Evolutionary conservation across 1,284 basidiomycete genomes (phyloP), one percentile per base, ranked within the genome.

Genomic region (Ganoderma multipileum): DNA sequence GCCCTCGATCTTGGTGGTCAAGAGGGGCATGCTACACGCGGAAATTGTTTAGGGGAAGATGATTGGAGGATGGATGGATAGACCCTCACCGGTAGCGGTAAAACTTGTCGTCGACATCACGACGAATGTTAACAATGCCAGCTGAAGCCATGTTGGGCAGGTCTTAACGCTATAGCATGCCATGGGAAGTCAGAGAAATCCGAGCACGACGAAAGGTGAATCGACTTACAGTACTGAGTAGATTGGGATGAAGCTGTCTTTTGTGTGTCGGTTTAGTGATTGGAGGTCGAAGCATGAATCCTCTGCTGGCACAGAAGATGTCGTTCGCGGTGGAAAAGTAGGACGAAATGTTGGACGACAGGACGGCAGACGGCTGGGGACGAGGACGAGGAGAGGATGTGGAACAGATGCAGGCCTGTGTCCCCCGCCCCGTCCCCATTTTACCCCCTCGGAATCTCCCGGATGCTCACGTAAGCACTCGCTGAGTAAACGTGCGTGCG

Each of bases 1-100:
- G 77, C 98, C 98, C 84, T 99, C 98, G 64, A 99, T 97, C 86
- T 99, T 99, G 75, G 94, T 98, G 75, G 90, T 88, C 70, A 99
- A 89, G 71, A 97, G 83, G 63, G 98, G 98, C 98, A 99, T 99
- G 76, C 94, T 94, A 60, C 9, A 72, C 52, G 47, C 41, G 26
- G 18, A 57, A 42, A 69, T 50, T 64, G 59, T 61, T 71, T 44
- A 71, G 60, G 62, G 41, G 39, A 71, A 60, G 41, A 42, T 39
- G 23, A 11, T 47, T 14, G 47, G 55, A 50, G 65, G 8, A 18
- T 65, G 38, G 54, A 61, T 30, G 59, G 36, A 36, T 41, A 64
- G 26, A 54, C 11, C 81, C 87, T 72, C 73, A 91, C 90, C 90
- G 92, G 86, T 95, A 95, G 76, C 93, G 93, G 81, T 95, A 95